A percentile compares a stretch with the other conserved stretches of the same genome.
These are phyloP conservation scores for Podospora comata DNA, from an alignment of 495 filamentous ascomycete species.

Conservation along the genomic window DNA sequence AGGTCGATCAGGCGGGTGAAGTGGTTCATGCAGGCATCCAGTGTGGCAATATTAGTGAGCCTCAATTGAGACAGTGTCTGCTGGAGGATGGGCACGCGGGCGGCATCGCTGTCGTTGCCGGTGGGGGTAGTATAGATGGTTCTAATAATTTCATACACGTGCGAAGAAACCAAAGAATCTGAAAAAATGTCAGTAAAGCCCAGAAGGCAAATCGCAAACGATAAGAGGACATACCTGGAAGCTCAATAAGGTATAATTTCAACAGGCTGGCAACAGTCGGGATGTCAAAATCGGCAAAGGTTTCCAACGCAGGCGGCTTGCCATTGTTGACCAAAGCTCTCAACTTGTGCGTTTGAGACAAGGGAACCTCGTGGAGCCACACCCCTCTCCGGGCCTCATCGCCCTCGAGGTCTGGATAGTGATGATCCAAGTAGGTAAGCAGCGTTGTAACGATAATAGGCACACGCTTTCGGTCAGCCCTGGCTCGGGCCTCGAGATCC, in stretches of 20 bases:
- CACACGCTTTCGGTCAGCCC: slow-evolving; percentile 92
- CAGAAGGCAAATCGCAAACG: neutral
- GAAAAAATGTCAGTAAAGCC: slow-evolving; percentile 21
- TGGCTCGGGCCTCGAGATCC: slow-evolving; percentile 88
- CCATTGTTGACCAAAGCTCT: slow-evolving; percentile 82
- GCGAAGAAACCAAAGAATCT: slow-evolving; percentile 96
- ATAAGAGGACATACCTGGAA: slow-evolving; percentile 65
- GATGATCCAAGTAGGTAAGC: slow-evolving; percentile 89
- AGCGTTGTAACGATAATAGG: slow-evolving; percentile 89
- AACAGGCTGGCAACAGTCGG: slow-evolving; percentile 89
- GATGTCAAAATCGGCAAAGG: slow-evolving; percentile 82
- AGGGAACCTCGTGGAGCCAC: slow-evolving; percentile 89
- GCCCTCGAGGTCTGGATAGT: slow-evolving; percentile 96
- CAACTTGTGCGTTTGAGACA: slow-evolving; percentile 80
- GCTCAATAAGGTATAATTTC: slow-evolving; percentile 93
- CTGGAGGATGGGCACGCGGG: slow-evolving; percentile 87
- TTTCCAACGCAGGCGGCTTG: slow-evolving; percentile 71
- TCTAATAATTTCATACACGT: slow-evolving; percentile 98
- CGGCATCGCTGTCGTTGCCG: slow-evolving; percentile 60
- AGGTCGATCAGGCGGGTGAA: slow-evolving; percentile 96
- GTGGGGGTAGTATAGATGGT: slow-evolving; percentile 90
- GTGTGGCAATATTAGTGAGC: slow-evolving; percentile 95
- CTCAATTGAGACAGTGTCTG: slow-evolving; percentile 92
- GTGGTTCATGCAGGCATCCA: slow-evolving; percentile 97
- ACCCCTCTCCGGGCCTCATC: slow-evolving; percentile 90